Evolutionary conservation across 768 basidiomycete species (phyloP).

Genomic region (Tricholoma terreum): DNA sequence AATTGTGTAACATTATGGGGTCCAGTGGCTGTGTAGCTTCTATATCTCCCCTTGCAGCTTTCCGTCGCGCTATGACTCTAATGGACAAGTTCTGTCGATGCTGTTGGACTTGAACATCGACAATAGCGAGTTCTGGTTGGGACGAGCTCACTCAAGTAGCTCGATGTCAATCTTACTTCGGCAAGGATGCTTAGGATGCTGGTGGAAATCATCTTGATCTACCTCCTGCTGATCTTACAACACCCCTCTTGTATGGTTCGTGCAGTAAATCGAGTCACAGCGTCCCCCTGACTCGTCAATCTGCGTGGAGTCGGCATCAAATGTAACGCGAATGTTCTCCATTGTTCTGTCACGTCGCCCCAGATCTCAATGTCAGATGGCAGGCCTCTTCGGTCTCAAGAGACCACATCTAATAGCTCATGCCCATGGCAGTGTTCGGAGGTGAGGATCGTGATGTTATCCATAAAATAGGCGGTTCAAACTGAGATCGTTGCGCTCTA

Average conservation of each 20-base stretch:
- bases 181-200: neutral
- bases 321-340: slow-evolving; percentile 3
- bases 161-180: neutral
- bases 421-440: too few relatives aligned
- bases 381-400: neutral
- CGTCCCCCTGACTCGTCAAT: slow-evolving; percentile 2
- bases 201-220: neutral
- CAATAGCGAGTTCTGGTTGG: neutral
- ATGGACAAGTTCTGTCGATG: neutral
- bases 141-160: neutral
- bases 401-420: too few relatives aligned
- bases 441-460: too few relatives aligned
- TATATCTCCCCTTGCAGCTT: slow-evolving; percentile 5
- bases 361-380: neutral
- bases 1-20: slow-evolving; percentile 41
- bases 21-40: slow-evolving; percentile 41
- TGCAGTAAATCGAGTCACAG: neutral
- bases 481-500: too few relatives aligned
- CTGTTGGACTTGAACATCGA: neutral
- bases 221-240: neutral
- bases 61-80: neutral
- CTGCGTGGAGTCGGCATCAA: neutral
- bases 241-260: neutral
- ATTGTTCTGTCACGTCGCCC: slow-evolving; percentile 12
- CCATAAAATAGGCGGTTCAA: too few relatives aligned